Evolutionary conservation across 306 rosid genomes (phyloP), one percentile per base, ranked within the genome.

Genomic region (Malus sieversii): DNA sequence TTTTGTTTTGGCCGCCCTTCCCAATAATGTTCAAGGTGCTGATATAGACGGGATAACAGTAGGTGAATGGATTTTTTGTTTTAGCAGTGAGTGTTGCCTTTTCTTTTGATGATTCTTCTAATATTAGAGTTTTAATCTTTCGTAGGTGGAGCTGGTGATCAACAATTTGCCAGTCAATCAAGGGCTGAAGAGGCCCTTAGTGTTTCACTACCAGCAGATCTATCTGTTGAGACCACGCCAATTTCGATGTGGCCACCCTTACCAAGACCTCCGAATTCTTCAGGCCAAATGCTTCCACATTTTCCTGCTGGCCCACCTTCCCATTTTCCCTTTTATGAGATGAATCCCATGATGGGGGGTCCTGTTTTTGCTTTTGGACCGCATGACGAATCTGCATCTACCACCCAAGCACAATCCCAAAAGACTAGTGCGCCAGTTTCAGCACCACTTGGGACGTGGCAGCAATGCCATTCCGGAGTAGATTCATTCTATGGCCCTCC

Each of bases 401-500:
- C 91, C 12, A 23, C 91, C 70, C 96, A 86, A 74, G 71, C 93
- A 45, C 93, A 84, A 80, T 70, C 96, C 69, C 98, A 86, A 66
- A 92, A 88, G 80, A 84, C 84, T 81, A 77, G 81, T 63, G 51
- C 87, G 52, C 74, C 95, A 27, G 77, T 87, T 73, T 80, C 96
- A 38, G 87, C 93, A 33, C 88, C 96, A 20, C 74, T 89, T 74
- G 96, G 93, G 66, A 79, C 84, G 70, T 94, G 98, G 97, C 96
- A 88, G 82, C 97, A 95, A 74, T 89, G 97, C 80, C 97, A 94
- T 83, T 87, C 98, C 70, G 95, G 93, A 30, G 87, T 95, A 19
- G 98, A 95, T 74, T 95, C 98, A 63, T 92, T 92, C 81, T 95
- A 90, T 73, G 97, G 98, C 60, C 96, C 97, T 81, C 95, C 96